These are phyloP conservation scores for Coemansia asiatica DNA, from an alignment of 192 early-diverging fungal genomes.

Conservation along the genomic window DNA sequence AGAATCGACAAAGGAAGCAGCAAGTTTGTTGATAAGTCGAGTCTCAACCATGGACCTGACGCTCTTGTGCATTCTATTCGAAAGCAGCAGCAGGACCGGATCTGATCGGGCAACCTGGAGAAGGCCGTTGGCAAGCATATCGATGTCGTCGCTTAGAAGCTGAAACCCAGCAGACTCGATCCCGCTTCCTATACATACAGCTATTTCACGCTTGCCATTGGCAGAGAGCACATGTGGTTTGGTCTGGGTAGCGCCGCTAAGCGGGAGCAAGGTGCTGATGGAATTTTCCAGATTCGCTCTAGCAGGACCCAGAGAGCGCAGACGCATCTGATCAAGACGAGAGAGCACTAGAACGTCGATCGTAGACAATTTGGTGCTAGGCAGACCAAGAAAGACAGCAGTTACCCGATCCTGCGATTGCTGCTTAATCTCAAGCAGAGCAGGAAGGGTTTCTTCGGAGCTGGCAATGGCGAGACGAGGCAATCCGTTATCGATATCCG, in stretches of 20 bases:
- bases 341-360: conserved; percentile 46
- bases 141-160: conserved; percentile 25
- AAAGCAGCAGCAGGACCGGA: conserved; percentile 24
- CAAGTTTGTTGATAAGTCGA: conserved; percentile 26
- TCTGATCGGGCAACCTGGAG: conserved; percentile 7
- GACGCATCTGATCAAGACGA: conserved; percentile 41
- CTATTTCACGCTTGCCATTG: conserved; percentile 11
- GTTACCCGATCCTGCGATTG: conserved; percentile 15
- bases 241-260: conserved; percentile 22
- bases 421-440: conserved; percentile 30
- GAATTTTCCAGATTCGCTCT: conserved; percentile 49
- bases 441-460: conserved; percentile 25
- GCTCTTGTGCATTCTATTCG: conserved; percentile 15
- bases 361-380: conserved; percentile 21
- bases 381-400: conserved; percentile 33
- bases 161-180: conserved; percentile 39
- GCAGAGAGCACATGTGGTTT: background rate
- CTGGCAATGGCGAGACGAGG: conserved; percentile 42
- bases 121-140: conserved; percentile 28
- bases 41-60: conserved; percentile 22
- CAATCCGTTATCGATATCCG: conserved; percentile 5
- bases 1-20: background rate
- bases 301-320: conserved; percentile 37
- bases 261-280: conserved; percentile 31
- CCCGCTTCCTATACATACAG: conserved; percentile 45